phyloP scores from a whole-genome alignment of 2,329 filamentous ascomycete species.

The Lecanosticta acicola region DNA sequence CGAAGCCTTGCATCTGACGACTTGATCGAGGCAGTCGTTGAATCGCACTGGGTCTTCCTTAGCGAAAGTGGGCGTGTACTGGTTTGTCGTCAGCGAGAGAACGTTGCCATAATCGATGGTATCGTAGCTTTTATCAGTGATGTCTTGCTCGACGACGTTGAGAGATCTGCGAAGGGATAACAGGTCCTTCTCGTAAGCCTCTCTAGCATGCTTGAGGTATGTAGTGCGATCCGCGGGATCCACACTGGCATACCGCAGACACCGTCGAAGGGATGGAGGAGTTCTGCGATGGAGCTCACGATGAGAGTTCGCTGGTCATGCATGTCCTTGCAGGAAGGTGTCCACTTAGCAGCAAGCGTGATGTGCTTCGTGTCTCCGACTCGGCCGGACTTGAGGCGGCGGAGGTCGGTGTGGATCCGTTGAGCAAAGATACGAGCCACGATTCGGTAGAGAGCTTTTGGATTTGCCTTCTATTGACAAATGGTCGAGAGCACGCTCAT shows the following conservation, averaged over 20 bases:
- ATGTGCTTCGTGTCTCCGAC: conserved; percentile 41
- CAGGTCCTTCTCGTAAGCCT: conserved; percentile 47
- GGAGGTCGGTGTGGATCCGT: conserved; percentile 48
- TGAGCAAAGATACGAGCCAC: conserved; percentile 53
- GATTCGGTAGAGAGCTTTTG: conserved; percentile 47
- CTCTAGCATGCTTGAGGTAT: conserved; percentile 51
- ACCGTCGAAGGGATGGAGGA: conserved; percentile 42
- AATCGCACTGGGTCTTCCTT: conserved; percentile 49
- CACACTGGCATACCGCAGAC: conserved; percentile 28
- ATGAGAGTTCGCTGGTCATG: conserved; percentile 57
- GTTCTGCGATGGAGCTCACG: conserved; percentile 53
- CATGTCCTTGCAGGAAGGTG: conserved; percentile 50
- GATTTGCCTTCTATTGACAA: conserved; percentile 46
- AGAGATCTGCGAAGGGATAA: conserved; percentile 51
- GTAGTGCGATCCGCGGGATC: conserved; percentile 38
- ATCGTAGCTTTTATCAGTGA: conserved; percentile 43
- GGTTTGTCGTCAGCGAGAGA: conserved; percentile 53
- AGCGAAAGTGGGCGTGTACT: conserved; percentile 47
- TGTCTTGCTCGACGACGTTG: conserved; percentile 49
- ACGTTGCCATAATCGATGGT: conserved; percentile 54
- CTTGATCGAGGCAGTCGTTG: conserved; percentile 44
- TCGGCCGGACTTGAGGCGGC: conserved; percentile 38
- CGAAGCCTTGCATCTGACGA: conserved; percentile 43
- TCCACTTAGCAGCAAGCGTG: conserved; percentile 58
- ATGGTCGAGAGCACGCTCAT: conserved; percentile 38